phyloP scores from a whole-genome alignment of 805 yeast species.

The Candida insectalens region DNA sequence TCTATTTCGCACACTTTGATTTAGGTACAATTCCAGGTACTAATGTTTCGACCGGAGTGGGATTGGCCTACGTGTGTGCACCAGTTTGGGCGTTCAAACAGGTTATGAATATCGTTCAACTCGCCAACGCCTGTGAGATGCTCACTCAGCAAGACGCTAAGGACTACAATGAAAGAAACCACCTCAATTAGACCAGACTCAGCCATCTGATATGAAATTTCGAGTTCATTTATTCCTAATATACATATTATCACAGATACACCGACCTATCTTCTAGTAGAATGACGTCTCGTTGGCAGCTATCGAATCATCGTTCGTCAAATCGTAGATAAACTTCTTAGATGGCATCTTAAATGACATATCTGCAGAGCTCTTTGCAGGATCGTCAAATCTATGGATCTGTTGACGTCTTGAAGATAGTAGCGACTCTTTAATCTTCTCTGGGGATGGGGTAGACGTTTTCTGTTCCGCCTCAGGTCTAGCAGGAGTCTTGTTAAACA shows the following conservation, averaged over 20 bases:
- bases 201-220: too few relatives aligned
- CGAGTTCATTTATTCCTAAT: neutral
- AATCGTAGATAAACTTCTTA: slow-evolving; percentile 2
- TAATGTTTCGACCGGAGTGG: slow-evolving; percentile 21
- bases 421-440: slow-evolving; percentile 10
- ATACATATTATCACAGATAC: too few relatives aligned
- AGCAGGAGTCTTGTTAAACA: neutral
- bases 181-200: slow-evolving; percentile 7
- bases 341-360: slow-evolving; percentile 1
- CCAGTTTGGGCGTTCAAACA: slow-evolving; percentile 93
- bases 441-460: slow-evolving; percentile 3
- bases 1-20: slow-evolving; percentile 68
- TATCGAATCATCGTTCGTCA: neutral
- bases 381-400: neutral
- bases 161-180: slow-evolving; percentile 28
- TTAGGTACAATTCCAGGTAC: slow-evolving; percentile 30
- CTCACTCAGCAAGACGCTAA: slow-evolving; percentile 73
- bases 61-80: slow-evolving; percentile 42
- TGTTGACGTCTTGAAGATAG: slow-evolving; percentile 8
- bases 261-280: neutral
- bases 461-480: neutral
- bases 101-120: slow-evolving; percentile 77
- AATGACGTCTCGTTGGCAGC: neutral
- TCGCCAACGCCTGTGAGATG: slow-evolving; percentile 73
- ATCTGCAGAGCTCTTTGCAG: neutral